These are phyloP conservation scores for Mycena haematopus DNA, from an alignment of 768 basidiomycete species.

Conservation along the genomic window DNA sequence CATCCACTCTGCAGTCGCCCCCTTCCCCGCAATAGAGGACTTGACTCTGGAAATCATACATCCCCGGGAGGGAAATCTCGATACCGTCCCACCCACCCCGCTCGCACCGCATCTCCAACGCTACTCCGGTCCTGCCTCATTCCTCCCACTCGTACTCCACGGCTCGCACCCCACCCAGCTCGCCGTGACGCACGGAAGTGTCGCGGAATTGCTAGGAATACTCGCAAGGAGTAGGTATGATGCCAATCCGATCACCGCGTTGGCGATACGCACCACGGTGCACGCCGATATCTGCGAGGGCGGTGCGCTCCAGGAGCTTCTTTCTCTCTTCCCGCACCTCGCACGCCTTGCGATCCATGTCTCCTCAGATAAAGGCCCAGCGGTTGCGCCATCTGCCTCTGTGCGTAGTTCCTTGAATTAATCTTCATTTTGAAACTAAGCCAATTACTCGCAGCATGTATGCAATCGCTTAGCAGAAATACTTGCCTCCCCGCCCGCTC, in stretches of 20 bases:
- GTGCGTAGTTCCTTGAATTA: not conserved
- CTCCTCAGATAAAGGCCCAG: not conserved
- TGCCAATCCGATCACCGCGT: not conserved
- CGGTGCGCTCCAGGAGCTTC: not conserved
- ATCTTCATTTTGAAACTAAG: not conserved
- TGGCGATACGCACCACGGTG: not conserved
- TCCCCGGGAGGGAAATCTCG: not conserved
- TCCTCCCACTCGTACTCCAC: not conserved
- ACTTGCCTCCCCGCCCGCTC: too few relatives aligned
- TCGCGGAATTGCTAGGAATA: not conserved
- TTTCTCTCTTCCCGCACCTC: not conserved
- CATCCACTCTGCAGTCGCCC: not conserved
- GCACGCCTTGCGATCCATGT: not conserved
- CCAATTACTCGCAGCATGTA: too few relatives aligned
- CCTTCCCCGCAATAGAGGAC: not conserved
- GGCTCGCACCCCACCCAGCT: not conserved
- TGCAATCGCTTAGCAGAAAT: too few relatives aligned
- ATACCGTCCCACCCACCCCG: not conserved
- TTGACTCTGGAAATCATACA: not conserved
- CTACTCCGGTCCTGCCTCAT: not conserved
- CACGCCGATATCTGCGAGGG: not conserved
- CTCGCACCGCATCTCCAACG: not conserved
- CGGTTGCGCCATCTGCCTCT: not conserved
- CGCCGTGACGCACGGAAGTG: not conserved
- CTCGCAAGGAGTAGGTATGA: not conserved